Conservation (phyloP, 768 basidiomycete species). For the Mycena sanguinolenta region DNA sequence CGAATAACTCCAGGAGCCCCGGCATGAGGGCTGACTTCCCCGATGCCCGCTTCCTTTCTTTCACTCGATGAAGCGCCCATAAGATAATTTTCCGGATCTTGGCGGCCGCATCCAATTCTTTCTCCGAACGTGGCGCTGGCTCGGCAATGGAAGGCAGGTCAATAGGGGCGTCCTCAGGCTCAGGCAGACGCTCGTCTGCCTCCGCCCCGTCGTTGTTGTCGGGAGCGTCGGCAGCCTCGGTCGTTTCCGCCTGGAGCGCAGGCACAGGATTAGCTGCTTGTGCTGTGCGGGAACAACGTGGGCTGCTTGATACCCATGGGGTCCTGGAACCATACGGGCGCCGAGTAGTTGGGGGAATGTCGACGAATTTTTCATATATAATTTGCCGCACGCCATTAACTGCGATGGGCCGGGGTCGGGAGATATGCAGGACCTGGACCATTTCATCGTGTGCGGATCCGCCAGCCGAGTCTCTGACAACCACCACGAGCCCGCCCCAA, state of each 20-base stretch:
- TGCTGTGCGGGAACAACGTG: slow-evolving; percentile 8
- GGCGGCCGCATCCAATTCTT: slow-evolving; percentile 43
- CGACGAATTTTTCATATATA: slow-evolving; percentile 43
- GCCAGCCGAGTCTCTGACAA: slow-evolving; percentile 39
- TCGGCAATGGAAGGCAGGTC: slow-evolving; percentile 31
- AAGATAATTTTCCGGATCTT: slow-evolving; percentile 39
- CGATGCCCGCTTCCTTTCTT: slow-evolving; percentile 23
- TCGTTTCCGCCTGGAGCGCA: background rate
- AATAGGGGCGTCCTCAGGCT: slow-evolving; percentile 20
- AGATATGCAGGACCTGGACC: slow-evolving; percentile 31
- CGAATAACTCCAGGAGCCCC: slow-evolving; percentile 40
- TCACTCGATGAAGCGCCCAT: slow-evolving; percentile 16
- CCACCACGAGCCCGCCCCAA: slow-evolving; percentile 42
- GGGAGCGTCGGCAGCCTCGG: slow-evolving; percentile 25
- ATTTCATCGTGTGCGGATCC: slow-evolving; percentile 43
- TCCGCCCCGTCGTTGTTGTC: slow-evolving; percentile 7
- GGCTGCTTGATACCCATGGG: background rate
- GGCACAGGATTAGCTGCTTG: background rate
- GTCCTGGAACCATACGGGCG: background rate
- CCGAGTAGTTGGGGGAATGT: slow-evolving; percentile 48
- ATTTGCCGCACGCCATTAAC: slow-evolving; percentile 45
- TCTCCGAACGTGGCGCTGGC: slow-evolving; percentile 39
- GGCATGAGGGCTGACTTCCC: slow-evolving; percentile 29
- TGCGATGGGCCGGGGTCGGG: background rate
- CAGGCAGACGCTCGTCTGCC: slow-evolving; percentile 14